Conservation (phyloP, 2,329 filamentous ascomycete species). For the Dendrostoma leiphaemia region DNA sequence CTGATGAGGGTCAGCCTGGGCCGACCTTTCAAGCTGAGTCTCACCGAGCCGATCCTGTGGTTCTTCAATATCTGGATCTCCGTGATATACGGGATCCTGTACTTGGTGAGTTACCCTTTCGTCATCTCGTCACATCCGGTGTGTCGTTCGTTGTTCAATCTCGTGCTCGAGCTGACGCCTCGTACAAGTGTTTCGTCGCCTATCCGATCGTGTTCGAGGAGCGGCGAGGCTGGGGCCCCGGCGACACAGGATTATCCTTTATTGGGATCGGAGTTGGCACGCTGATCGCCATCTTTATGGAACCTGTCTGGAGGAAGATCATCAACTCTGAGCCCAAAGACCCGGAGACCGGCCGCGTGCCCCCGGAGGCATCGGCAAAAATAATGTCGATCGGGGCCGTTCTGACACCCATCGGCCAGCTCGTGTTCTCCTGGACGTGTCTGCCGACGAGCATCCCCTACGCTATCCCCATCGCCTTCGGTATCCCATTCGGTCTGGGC, state of each 20-base stretch:
- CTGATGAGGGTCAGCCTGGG: constrained; percentile 74
- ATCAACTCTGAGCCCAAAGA: constrained; percentile 77
- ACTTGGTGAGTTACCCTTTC: constrained; percentile 9
- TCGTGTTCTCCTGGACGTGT: constrained; percentile 88
- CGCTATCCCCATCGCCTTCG: constrained; percentile 71
- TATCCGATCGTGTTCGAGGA: constrained; percentile 82
- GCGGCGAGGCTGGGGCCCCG: constrained; percentile 72
- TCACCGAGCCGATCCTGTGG: constrained; percentile 78
- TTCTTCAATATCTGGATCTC: constrained; percentile 74
- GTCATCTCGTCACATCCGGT: background rate
- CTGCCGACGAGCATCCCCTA: constrained; percentile 75
- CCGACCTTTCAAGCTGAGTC: constrained; percentile 73
- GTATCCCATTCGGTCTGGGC: constrained; percentile 72
- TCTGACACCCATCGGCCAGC: constrained; percentile 72
- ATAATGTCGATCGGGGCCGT: constrained; percentile 77
- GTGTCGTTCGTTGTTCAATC: too few relatives aligned
- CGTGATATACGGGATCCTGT: constrained; percentile 78
- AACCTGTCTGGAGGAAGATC: constrained; percentile 72
- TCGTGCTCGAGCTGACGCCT: background rate
- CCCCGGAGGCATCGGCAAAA: constrained; percentile 78
- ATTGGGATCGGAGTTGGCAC: constrained; percentile 67
- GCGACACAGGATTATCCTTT: constrained; percentile 75
- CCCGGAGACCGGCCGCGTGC: constrained; percentile 68
- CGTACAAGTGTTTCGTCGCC: constrained; percentile 70
- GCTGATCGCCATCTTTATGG: constrained; percentile 57